Evolutionary conservation across 2,329 filamentous ascomycete genomes (phyloP).

Genomic region (Colletotrichum brevisporum): DNA sequence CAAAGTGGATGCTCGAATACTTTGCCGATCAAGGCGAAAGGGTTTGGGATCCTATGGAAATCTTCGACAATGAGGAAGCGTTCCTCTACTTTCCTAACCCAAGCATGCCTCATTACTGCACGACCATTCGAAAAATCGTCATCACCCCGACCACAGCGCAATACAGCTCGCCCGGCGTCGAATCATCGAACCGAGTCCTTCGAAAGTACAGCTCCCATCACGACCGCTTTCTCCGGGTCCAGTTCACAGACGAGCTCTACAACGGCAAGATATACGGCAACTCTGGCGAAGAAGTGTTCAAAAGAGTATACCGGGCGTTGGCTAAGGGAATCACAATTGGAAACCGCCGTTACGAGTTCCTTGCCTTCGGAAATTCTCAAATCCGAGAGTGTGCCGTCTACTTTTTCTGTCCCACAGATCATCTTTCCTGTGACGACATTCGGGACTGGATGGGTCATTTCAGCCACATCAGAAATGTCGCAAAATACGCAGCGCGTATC

Average conservation of each 20-base stretch:
- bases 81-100: constrained; percentile 61
- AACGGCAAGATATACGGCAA: constrained; percentile 72
- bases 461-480: constrained; percentile 83
- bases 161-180: constrained; percentile 82
- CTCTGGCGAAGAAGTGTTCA: constrained; percentile 74
- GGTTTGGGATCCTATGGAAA: constrained; percentile 78
- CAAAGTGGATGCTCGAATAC: constrained; percentile 80
- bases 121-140: constrained; percentile 80
- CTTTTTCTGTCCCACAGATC: constrained; percentile 84
- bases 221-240: constrained; percentile 89
- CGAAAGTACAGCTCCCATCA: constrained; percentile 76
- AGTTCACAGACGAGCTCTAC: constrained; percentile 86
- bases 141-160: constrained; percentile 89
- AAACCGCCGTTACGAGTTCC: constrained; percentile 86
- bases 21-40: constrained; percentile 74
- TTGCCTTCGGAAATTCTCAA: constrained; percentile 96
- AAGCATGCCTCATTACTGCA: constrained; percentile 79
- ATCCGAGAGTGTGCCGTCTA: constrained; percentile 93
- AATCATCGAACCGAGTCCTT: constrained; percentile 90
- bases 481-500: constrained; percentile 89
- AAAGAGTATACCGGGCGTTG: constrained; percentile 79
- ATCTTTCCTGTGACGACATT: constrained; percentile 81
- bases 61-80: constrained; percentile 73
- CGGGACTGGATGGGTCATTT: constrained; percentile 91
- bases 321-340: constrained; percentile 86